Conservation (phyloP, 208 protist species). For the Crithidia expoeki region DNA sequence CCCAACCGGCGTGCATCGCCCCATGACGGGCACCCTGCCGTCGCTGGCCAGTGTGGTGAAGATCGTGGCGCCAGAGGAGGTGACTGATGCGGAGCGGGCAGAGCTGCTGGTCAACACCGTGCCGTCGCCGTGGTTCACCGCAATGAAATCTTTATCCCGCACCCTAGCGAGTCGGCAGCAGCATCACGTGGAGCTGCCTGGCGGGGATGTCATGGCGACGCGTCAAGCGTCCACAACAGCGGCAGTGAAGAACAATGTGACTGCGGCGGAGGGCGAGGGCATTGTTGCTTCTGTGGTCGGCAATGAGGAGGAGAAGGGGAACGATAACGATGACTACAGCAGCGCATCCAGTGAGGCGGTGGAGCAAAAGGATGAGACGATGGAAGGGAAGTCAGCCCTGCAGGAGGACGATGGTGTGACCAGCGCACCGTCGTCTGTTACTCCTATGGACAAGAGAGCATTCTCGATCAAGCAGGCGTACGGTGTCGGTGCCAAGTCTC, state of each 20-base stretch:
- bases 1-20: constrained; percentile 48
- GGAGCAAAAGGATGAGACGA: not conserved
- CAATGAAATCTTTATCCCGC: constrained; percentile 53
- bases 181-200: constrained; percentile 60
- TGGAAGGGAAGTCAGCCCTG: not conserved
- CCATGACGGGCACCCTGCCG: constrained; percentile 84
- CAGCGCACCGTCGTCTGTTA: not conserved
- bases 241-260: constrained; percentile 6
- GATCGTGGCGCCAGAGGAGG: constrained; percentile 9
- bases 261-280: not conserved
- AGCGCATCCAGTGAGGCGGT: constrained; percentile 11
- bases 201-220: constrained; percentile 42
- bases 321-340: not conserved
- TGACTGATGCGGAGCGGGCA: constrained; percentile 1
- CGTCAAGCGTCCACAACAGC: constrained; percentile 29
- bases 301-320: not conserved
- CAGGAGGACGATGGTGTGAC: not conserved
- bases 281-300: not conserved
- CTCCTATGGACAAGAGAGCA: constrained; percentile 20
- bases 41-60: constrained; percentile 52
- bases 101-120: constrained; percentile 20
- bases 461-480: constrained; percentile 35
- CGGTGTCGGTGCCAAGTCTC: constrained; percentile 24
- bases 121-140: constrained; percentile 63
- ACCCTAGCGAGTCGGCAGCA: constrained; percentile 36